A percentile compares a stretch with the other conserved stretches of the same genome.
These are phyloP conservation scores for Clarireedia monteithiana DNA, from an alignment of 2,329 filamentous ascomycete genomes.

Conservation along the genomic window DNA sequence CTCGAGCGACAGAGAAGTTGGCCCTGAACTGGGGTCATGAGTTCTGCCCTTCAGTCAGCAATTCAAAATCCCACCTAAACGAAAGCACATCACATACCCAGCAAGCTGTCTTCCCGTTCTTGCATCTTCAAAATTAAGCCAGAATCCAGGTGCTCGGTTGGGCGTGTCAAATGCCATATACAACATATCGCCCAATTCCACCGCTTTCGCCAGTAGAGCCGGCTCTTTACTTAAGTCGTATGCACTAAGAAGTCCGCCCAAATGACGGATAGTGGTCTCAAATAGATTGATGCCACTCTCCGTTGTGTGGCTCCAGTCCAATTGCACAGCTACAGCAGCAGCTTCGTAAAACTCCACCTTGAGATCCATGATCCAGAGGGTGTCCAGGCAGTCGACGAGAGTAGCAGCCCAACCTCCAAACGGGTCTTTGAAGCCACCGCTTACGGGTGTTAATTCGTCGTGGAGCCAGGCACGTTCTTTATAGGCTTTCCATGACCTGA, in stretches of 20 bases:
- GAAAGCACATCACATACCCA: too few species aligned
- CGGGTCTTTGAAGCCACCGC: conserved; percentile 59
- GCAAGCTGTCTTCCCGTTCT: background rate
- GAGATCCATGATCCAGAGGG: conserved; percentile 77
- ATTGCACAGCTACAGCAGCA: conserved; percentile 48
- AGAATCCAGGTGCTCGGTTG: conserved; percentile 4
- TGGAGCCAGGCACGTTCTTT: conserved; percentile 70
- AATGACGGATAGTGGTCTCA: conserved; percentile 32
- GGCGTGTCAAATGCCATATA: conserved; percentile 35
- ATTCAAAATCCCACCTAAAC: background rate
- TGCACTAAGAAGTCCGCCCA: conserved; percentile 31
- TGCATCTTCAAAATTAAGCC: conserved; percentile 6
- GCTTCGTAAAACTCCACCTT: conserved; percentile 60
- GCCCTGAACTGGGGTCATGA: background rate
- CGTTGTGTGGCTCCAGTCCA: conserved; percentile 32
- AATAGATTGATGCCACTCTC: conserved; percentile 28
- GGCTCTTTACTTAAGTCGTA: conserved; percentile 27
- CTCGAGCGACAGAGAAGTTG: conserved; percentile 49
- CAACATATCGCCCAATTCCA: conserved; percentile 26
- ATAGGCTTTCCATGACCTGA: conserved; percentile 69
- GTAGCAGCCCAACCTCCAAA: conserved; percentile 89
- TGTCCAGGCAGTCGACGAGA: conserved; percentile 71
- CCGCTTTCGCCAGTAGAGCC: conserved; percentile 24
- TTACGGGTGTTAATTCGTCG: conserved; percentile 73
- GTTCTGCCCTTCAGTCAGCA: background rate